phyloP scores from a whole-genome alignment of 192 early-diverging fungal species.

The Irineochytrium annulatum region DNA sequence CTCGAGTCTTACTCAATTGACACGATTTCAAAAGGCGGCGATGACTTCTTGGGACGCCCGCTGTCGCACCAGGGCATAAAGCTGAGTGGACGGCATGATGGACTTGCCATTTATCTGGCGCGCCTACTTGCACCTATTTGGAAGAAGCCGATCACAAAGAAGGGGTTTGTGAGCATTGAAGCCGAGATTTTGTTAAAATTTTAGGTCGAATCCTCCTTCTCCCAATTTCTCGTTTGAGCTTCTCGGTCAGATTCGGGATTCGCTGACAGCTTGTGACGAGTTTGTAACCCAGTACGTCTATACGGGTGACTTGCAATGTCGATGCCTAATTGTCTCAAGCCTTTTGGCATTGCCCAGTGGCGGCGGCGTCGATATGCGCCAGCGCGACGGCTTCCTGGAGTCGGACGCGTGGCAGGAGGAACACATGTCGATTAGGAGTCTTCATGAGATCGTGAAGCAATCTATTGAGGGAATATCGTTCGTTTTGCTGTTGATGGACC shows the following conservation, averaged over 20 bases:
- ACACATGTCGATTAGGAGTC: constrained; percentile 10
- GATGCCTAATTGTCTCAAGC: too few species aligned
- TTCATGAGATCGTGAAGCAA: constrained; percentile 17
- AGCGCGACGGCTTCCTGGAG: too few species aligned
- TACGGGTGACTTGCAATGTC: too few species aligned
- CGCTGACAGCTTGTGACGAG: too few species aligned
- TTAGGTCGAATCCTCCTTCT: too few species aligned
- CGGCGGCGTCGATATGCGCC: too few species aligned
- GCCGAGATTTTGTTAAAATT: too few species aligned
- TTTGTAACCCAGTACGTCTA: too few species aligned
- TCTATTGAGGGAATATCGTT: constrained; percentile 20
- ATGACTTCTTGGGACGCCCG: constrained; percentile 19
- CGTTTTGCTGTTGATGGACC: constrained; percentile 11
- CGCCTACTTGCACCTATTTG: constrained; percentile 73
- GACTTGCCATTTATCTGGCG: constrained; percentile 69
- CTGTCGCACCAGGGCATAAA: constrained; percentile 6
- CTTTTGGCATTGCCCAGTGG: too few species aligned
- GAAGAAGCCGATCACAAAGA: constrained; percentile 33
- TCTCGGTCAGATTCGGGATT: too few species aligned
- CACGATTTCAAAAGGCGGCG: not conserved
- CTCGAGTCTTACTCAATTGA: not conserved
- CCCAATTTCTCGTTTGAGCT: too few species aligned
- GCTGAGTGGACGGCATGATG: constrained; percentile 55
- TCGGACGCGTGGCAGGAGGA: constrained; percentile 17
- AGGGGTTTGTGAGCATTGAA: constrained; percentile 10